Base-by-base conservation (phyloP, 495 filamentous ascomycete species). In the Bathelium albidoporum region DNA sequence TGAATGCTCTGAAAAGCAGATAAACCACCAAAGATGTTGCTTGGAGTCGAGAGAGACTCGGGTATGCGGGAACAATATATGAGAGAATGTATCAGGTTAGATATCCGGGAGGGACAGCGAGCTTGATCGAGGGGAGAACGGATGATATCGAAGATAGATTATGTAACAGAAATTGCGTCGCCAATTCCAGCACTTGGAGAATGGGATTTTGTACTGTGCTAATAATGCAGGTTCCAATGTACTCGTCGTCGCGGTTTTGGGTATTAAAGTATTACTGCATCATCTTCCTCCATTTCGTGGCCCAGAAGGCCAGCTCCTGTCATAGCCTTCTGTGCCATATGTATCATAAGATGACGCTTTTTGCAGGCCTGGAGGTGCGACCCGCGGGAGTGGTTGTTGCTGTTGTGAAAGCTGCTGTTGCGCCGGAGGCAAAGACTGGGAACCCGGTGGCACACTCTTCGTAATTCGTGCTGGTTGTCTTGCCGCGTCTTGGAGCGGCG, bases 401-500 rank as follows among this genome's bases (percentile, higher is more conserved):
- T 62, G 63, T 68, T 2, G 69, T 71, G 18, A 69, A 68, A 39
- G 69, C 68, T 60, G 64, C 55, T 14, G 67, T 69, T 45, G 70
- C 65, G 1, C 63, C 61, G 12, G 60, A 70, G 59, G 60, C 49
- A 49, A 49, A n/a, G 43, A 18, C 18, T 49, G 43, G 3, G 43
- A 20, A 3, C 43, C 18, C 9, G 43, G 43, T 49, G 49, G 22
- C 2, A 55, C 22, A 29, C 49, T 16, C 2, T 24, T 4, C 5
- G 49, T n/a, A 26, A 55, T 29, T 20, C 9, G 49, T 55, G 22
- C 49, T 55, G 49, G 16, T 24, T 55, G 49, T 29, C 49, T 55
- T 16, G 49, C 49, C 20, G 49, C 2, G 29, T 55, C 49, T 29
- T 55, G 49, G 7, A 55, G 5, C 5, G 49, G 49, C 24, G 49